phyloP scores from a whole-genome alignment of 306 rosid genomes.

The Astragalus glycyphyllos region DNA sequence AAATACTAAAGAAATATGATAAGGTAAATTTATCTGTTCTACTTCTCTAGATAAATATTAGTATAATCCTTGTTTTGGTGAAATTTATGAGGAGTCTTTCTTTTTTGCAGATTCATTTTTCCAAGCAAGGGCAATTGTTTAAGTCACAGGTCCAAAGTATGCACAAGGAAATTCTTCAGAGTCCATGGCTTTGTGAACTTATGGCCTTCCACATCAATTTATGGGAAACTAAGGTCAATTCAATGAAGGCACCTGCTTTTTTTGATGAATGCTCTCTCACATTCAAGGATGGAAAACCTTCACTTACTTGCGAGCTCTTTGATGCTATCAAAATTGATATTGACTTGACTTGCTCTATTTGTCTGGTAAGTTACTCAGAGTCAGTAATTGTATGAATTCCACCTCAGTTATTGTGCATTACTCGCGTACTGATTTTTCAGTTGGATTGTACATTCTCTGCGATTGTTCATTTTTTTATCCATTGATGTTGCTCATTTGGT shows the following conservation, averaged over 20 bases:
- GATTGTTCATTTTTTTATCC: slow-evolving; percentile 20
- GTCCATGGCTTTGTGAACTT: slow-evolving; percentile 95
- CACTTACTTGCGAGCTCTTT: slow-evolving; percentile 80
- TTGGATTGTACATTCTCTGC: slow-evolving; percentile 2
- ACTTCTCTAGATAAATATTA: not conserved
- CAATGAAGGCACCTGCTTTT: slow-evolving; percentile 50
- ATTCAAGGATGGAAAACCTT: slow-evolving; percentile 76
- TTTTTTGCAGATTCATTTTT: slow-evolving; percentile 74
- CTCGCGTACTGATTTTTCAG: slow-evolving; percentile 14
- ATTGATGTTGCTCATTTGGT: not conserved
- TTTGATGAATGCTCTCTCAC: slow-evolving; percentile 77
- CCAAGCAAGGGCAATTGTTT: slow-evolving; percentile 92
- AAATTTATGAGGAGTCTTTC: slow-evolving; percentile 19
- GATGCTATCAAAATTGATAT: slow-evolving; percentile 82
- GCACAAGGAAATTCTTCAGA: slow-evolving; percentile 91
- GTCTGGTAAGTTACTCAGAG: slow-evolving; percentile 70
- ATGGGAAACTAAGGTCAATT: slow-evolving; percentile 63
- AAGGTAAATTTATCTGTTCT: slow-evolving; percentile 54
- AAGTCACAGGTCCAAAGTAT: slow-evolving; percentile 81
- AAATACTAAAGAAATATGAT: slow-evolving; percentile 91
- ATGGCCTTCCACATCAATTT: slow-evolving; percentile 92
- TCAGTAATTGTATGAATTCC: not conserved
- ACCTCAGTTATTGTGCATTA: not conserved
- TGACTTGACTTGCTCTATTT: slow-evolving; percentile 91
- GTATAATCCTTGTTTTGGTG: not conserved